Conservation (phyloP, 345 rosid species). For the Pelargonium nanum region DNA sequence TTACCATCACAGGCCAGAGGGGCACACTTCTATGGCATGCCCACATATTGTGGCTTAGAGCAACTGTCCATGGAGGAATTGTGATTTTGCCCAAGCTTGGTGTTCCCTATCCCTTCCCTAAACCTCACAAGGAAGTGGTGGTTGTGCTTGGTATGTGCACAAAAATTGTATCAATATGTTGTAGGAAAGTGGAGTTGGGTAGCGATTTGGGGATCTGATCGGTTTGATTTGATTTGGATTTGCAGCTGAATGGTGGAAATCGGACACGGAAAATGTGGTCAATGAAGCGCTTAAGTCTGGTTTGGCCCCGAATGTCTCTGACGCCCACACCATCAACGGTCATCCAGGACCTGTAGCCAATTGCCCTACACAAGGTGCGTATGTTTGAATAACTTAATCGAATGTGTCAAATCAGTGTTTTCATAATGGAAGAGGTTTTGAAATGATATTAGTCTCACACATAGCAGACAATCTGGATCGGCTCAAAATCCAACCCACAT, state of each 20-base stretch:
- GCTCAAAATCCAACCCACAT: no score
- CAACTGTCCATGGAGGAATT: conserved; percentile 55
- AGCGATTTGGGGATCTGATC: no score
- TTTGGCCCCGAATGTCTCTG: conserved; percentile 52
- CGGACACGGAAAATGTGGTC: conserved; percentile 44
- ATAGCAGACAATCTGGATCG: no score
- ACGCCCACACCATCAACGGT: conserved; percentile 71
- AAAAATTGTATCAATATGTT: neutral
- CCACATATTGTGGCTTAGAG: conserved; percentile 59
- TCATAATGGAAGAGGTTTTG: no score
- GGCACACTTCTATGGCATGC: conserved; percentile 77
- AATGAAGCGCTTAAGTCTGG: conserved; percentile 46
- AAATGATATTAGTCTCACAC: no score
- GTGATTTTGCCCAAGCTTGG: conserved; percentile 59
- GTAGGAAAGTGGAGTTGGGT: neutral
- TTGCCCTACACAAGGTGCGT: conserved; percentile 36
- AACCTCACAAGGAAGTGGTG: conserved; percentile 42
- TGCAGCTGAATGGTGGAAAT: conserved; percentile 72
- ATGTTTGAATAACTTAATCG: neutral
- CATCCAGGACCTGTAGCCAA: conserved; percentile 42
- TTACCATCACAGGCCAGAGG: conserved; percentile 52
- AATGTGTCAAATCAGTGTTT: no score
- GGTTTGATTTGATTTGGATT: conserved; percentile 1
- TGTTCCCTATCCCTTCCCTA: conserved; percentile 53
- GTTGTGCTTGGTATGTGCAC: conserved; percentile 34